These are phyloP conservation scores for Dendrobium nobile DNA, from an alignment of 106 monocot genomes.

Conservation along the genomic window DNA sequence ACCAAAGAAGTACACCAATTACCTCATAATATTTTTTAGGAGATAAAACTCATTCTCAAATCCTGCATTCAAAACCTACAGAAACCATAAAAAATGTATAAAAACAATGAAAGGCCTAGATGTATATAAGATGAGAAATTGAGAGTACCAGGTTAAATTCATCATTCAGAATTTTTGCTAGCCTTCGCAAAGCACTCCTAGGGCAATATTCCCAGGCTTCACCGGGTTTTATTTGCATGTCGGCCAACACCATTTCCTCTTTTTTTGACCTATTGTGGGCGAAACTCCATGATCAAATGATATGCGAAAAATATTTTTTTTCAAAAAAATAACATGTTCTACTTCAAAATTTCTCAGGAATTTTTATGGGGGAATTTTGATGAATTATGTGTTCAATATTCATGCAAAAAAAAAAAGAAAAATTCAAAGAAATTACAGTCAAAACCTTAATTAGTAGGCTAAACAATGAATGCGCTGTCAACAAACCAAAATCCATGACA, in stretches of 20 bases:
- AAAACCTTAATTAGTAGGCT: background rate
- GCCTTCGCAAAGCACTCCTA: slow-evolving; percentile 53
- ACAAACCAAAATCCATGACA: background rate
- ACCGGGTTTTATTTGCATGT: slow-evolving; percentile 84
- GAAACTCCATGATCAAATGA: background rate
- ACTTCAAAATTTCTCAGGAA: background rate
- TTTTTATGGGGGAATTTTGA: background rate
- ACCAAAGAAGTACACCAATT: slow-evolving; percentile 4
- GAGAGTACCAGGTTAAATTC: slow-evolving; percentile 77
- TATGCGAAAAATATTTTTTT: background rate
- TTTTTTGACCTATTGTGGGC: slow-evolving; percentile 40
- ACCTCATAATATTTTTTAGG: slow-evolving; percentile 54
- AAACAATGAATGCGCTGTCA: background rate
- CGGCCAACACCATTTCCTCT: slow-evolving; percentile 92
- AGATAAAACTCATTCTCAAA: slow-evolving; percentile 96
- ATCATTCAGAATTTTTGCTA: slow-evolving; percentile 57
- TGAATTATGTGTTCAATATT: background rate
- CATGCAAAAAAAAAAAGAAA: background rate
- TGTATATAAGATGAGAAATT: background rate
- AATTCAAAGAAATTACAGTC: background rate
- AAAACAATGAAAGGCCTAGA: background rate
- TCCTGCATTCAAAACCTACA: slow-evolving; percentile 86
- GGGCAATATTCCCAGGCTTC: slow-evolving; percentile 99
- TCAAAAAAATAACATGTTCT: background rate
- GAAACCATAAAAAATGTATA: background rate